These are phyloP conservation scores for Colletotrichum chrysophilum DNA, from an alignment of 2,329 filamentous ascomycete species.

Conservation along the genomic window DNA sequence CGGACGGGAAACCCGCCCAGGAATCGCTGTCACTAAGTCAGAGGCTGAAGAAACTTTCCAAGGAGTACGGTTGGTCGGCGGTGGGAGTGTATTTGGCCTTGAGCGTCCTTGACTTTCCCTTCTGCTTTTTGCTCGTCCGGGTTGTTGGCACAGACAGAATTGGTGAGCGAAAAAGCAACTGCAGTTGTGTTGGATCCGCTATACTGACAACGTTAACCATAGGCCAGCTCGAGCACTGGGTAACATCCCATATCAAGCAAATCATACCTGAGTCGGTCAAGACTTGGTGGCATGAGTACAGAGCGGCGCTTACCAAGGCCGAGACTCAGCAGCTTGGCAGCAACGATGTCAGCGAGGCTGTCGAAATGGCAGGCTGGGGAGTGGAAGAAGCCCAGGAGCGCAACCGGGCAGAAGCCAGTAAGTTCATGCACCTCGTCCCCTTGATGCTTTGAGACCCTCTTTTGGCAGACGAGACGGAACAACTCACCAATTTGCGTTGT, in stretches of 20 bases:
- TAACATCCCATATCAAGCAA: conserved; percentile 64
- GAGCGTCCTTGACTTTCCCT: conserved; percentile 88
- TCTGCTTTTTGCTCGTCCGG: conserved; percentile 90
- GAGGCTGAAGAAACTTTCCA: conserved; percentile 80
- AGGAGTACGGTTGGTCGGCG: conserved; percentile 94
- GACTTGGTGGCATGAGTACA: conserved; percentile 55
- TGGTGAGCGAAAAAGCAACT: conserved; percentile 53
- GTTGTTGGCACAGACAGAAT: conserved; percentile 85
- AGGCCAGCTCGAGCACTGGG: conserved; percentile 70
- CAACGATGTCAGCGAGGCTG: conserved; percentile 47
- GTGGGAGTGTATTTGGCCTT: conserved; percentile 88
- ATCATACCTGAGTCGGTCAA: conserved; percentile 66
- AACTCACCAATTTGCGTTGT: conserved; percentile 21
- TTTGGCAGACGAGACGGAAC: background rate
- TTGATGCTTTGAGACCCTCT: background rate
- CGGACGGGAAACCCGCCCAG: background rate
- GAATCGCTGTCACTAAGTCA: conserved; percentile 64
- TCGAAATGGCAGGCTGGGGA: conserved; percentile 62
- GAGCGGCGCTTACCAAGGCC: conserved; percentile 50
- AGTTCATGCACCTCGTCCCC: conserved; percentile 42
- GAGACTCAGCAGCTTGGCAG: conserved; percentile 49
- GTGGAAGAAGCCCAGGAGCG: conserved; percentile 67
- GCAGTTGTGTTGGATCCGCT: background rate
- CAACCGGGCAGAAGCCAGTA: conserved; percentile 75
- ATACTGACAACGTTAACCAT: background rate